Conservation (phyloP, 495 filamentous ascomycete genomes). For the Astrothelium macrocarpum region DNA sequence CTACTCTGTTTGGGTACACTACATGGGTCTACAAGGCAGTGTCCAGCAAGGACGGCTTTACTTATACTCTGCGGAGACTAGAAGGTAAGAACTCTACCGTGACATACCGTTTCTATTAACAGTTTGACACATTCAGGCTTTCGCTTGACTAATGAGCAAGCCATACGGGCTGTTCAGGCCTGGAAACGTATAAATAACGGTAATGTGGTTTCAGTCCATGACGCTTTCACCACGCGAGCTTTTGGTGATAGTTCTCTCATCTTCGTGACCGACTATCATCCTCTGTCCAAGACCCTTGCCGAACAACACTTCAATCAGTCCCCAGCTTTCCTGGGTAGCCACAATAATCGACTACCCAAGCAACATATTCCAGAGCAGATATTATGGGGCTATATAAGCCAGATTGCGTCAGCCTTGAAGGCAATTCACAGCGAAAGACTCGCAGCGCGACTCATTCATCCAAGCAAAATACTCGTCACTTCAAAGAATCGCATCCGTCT, state of each 20-base stretch:
- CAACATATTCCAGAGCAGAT: conserved; percentile 60
- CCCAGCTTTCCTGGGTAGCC: not conserved
- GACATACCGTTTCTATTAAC: not conserved
- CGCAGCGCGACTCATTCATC: conserved; percentile 72
- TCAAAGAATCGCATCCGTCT: conserved; percentile 77
- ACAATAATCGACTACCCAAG: conserved; percentile 8
- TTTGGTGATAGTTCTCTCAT: conserved; percentile 94
- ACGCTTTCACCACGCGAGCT: conserved; percentile 83
- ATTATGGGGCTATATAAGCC: conserved; percentile 86
- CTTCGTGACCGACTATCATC: conserved; percentile 89
- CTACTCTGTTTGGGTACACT: conserved; percentile 66
- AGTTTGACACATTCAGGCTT: conserved; percentile 41
- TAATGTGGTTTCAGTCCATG: conserved; percentile 76
- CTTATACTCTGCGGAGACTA: conserved; percentile 73
- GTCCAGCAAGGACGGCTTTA: conserved; percentile 72
- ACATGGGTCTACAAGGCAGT: conserved; percentile 96
- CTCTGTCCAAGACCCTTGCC: conserved; percentile 76
- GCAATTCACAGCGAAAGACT: conserved; percentile 71
- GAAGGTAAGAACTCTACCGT: conserved; percentile 43
- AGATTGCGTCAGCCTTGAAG: conserved; percentile 82
- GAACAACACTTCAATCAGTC: conserved; percentile 63
- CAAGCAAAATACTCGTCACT: conserved; percentile 79
- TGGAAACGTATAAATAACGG: conserved; percentile 83
- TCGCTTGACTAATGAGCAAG: conserved; percentile 77
- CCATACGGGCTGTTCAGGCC: conserved; percentile 73